Percentiles rank a stretch among this genome's conserved stretches.
Evolutionary conservation across 2,329 filamentous ascomycete species (phyloP).

Genomic region (Fusarium palustre): DNA sequence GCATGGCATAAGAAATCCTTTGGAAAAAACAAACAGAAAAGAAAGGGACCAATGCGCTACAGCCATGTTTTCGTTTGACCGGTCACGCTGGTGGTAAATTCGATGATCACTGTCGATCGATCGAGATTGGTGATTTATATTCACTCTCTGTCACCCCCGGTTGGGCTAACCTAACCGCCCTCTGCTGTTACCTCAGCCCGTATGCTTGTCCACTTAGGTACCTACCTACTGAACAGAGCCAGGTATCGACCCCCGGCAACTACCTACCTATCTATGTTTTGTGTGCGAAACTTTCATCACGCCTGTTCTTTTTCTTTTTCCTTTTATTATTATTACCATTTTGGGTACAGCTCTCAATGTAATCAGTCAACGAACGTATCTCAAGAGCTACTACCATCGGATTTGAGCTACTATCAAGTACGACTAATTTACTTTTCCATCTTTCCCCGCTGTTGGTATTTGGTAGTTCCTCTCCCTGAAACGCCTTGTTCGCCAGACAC

Average conservation of each 20-base stretch:
- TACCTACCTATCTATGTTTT: neutral
- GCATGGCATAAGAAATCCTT: constrained; percentile 11
- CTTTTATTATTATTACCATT: constrained; percentile 14
- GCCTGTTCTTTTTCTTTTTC: constrained; percentile 15
- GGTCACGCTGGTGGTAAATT: constrained; percentile 28
- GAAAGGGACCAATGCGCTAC: constrained; percentile 25
- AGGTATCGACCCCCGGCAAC: neutral
- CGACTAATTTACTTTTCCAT: constrained; percentile 12
- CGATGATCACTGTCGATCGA: constrained; percentile 41
- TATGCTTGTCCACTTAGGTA: neutral
- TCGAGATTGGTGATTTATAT: constrained; percentile 38
- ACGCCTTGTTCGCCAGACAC: constrained; percentile 43
- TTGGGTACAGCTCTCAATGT: constrained; percentile 3
- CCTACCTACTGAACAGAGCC: neutral
- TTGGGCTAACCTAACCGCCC: constrained; percentile 3
- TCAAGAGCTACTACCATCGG: constrained; percentile 4
- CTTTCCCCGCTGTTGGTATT: constrained; percentile 12
- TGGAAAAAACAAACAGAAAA: neutral
- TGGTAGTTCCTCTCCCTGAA: constrained; percentile 27
- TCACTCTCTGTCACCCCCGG: constrained; percentile 4
- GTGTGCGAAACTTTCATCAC: constrained; percentile 5
- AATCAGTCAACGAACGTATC: constrained; percentile 5
- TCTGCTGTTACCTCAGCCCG: neutral
- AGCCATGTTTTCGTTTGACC: constrained; percentile 28
- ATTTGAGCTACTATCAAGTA: constrained; percentile 14